Evolutionary conservation across 495 filamentous ascomycete species (phyloP).

Genomic region (Xanthoparmelia taractica): DNA sequence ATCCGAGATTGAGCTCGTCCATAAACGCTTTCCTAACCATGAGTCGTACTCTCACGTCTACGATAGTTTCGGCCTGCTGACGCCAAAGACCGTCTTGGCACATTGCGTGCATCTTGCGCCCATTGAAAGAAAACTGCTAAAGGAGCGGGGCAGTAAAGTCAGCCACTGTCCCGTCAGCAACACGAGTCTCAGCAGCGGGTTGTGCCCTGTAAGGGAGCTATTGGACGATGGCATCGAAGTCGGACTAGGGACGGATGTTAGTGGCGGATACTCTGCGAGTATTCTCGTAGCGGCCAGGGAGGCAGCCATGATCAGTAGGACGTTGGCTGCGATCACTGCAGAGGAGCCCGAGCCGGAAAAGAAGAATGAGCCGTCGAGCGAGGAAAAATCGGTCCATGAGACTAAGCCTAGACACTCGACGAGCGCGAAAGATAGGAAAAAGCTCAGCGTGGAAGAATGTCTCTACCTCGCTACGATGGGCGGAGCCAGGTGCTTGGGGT

Average conservation of each 20-base stretch:
- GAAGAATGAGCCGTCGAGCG: conserved; percentile 4
- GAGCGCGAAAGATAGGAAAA: conserved; percentile 32
- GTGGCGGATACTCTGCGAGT: conserved; percentile 72
- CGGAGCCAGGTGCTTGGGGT: conserved; percentile 68
- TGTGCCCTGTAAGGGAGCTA: conserved; percentile 61
- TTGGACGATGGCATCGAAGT: conserved; percentile 68
- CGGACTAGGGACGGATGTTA: conserved; percentile 84
- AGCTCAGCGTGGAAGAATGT: conserved; percentile 76
- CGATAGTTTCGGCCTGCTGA: conserved; percentile 61
- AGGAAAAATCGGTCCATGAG: conserved; percentile 2
- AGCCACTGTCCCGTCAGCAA: conserved; percentile 86
- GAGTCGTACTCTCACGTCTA: conserved; percentile 71
- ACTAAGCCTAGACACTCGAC: background rate
- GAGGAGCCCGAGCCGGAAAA: conserved; percentile 15
- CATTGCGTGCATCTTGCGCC: conserved; percentile 72
- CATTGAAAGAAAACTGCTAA: conserved; percentile 56
- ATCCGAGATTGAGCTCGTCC: conserved; percentile 58
- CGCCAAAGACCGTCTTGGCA: conserved; percentile 59
- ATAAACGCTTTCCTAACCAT: conserved; percentile 57
- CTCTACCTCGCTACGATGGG: conserved; percentile 77
- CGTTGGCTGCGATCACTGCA: conserved; percentile 36
- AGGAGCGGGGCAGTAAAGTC: conserved; percentile 52
- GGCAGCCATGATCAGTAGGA: conserved; percentile 64
- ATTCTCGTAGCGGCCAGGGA: conserved; percentile 74
- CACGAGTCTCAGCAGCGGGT: conserved; percentile 65